Evolutionary conservation across 768 basidiomycete genomes (phyloP).

Genomic region (Tulasnella calospora): DNA sequence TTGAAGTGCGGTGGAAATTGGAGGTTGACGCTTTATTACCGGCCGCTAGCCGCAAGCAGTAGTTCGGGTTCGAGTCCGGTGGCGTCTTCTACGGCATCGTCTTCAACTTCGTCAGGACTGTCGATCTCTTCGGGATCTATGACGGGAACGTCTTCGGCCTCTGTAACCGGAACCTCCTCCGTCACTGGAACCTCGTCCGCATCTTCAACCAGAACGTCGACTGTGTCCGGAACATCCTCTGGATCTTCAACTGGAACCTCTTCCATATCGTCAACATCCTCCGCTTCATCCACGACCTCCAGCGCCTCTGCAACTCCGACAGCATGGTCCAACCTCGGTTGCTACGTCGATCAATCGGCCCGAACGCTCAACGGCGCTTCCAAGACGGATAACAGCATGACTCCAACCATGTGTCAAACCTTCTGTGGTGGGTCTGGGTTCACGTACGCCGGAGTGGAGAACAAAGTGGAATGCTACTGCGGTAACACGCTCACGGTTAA

Average conservation of each 20-base stretch:
- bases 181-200: too few relatives aligned
- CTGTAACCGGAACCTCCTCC: too few relatives aligned
- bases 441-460: slow-evolving; percentile 20
- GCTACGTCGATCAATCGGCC: slow-evolving; percentile 20
- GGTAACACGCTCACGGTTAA: slow-evolving; percentile 11
- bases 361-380: slow-evolving; percentile 25
- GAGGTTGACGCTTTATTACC: slow-evolving; percentile 19
- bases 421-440: slow-evolving; percentile 11
- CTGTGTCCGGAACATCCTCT: too few relatives aligned
- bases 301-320: background rate
- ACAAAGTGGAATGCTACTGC: slow-evolving; percentile 22
- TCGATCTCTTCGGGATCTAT: too few relatives aligned
- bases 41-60: too few relatives aligned
- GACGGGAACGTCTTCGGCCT: background rate
- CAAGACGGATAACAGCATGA: slow-evolving; percentile 12
- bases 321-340: slow-evolving; percentile 8
- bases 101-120: background rate
- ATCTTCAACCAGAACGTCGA: too few relatives aligned
- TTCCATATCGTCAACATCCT: too few relatives aligned
- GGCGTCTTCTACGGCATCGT: background rate
- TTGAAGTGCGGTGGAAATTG: slow-evolving; percentile 25
- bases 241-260: too few relatives aligned
- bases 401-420: slow-evolving; percentile 2
- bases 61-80: background rate
- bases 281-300: background rate